These are phyloP conservation scores for Ophiocordyceps robertsii DNA, from an alignment of 2,329 filamentous ascomycete genomes.

Conservation along the genomic window DNA sequence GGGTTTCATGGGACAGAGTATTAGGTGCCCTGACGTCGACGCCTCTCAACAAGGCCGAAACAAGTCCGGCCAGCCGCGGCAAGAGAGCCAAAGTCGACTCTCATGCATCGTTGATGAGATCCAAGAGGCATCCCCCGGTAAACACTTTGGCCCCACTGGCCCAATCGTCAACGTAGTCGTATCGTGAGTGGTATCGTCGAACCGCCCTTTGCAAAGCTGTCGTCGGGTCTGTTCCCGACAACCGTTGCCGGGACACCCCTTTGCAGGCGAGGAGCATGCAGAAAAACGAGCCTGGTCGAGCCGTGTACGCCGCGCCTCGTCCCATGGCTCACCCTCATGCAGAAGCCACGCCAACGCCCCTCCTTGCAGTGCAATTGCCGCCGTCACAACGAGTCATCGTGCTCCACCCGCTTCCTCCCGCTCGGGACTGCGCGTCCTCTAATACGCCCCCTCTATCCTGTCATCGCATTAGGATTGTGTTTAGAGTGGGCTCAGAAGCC, in stretches of 20 bases:
- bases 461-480: not conserved
- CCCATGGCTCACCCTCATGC: slow-evolving; percentile 1
- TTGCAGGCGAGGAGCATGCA: slow-evolving; percentile 2
- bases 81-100: not conserved
- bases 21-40: not conserved
- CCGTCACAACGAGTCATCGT: slow-evolving; percentile 2
- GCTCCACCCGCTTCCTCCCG: slow-evolving; percentile 8
- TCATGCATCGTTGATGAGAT: not conserved
- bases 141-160: not conserved
- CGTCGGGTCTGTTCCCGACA: slow-evolving; percentile 11
- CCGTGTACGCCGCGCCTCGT: slow-evolving; percentile 1
- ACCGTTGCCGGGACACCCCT: slow-evolving; percentile 1
- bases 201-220: slow-evolving; percentile 9
- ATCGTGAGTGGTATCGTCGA: slow-evolving; percentile 23
- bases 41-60: not conserved
- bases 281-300: slow-evolving; percentile 6
- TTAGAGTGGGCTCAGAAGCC: slow-evolving; percentile 15
- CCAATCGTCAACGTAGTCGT: slow-evolving; percentile 16
- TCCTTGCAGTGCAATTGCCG: slow-evolving; percentile 2
- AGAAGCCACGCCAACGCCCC: slow-evolving; percentile 4
- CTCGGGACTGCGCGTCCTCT: slow-evolving; percentile 10
- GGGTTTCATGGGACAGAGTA: too few species aligned
- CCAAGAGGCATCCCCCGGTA: not conserved
- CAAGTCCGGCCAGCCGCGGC: not conserved
- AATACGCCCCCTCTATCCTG: not conserved